Conservation (phyloP, 176 grass and related monocot genomes). For the Eleusine coracana region DNA sequence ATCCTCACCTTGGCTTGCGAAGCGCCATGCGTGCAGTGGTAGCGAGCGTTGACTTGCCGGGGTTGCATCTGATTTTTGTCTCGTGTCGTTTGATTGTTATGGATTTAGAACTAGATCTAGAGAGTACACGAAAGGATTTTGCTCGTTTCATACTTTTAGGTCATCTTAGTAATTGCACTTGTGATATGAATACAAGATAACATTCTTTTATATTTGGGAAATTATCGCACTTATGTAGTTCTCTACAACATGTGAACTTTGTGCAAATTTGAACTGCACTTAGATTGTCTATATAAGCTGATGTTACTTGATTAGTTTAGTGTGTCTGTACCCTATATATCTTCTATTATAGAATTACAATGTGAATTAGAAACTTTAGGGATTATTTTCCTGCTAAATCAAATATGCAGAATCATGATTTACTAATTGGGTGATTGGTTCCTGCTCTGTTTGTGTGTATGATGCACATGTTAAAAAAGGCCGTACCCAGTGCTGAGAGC, state of each 20-base stretch:
- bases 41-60: neutral
- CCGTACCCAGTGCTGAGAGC: no score
- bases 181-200: neutral
- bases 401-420: neutral
- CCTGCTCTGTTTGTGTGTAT: neutral
- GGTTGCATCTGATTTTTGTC: neutral
- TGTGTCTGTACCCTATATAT: neutral
- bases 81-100: neutral
- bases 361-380: neutral
- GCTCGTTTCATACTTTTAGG: neutral
- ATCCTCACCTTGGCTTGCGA: slow-evolving; percentile 1
- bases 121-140: neutral
- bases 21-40: neutral
- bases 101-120: slow-evolving; percentile 18
- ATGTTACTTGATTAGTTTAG: neutral
- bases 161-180: neutral
- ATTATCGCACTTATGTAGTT: neutral
- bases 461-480: no score
- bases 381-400: neutral
- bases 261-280: neutral
- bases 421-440: neutral
- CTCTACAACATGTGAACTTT: neutral
- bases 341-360: slow-evolving; percentile 10
- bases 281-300: neutral
- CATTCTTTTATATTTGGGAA: neutral